Conservation (phyloP, 805 yeast species). For the Kregervanrija pseudodelftensis region DNA sequence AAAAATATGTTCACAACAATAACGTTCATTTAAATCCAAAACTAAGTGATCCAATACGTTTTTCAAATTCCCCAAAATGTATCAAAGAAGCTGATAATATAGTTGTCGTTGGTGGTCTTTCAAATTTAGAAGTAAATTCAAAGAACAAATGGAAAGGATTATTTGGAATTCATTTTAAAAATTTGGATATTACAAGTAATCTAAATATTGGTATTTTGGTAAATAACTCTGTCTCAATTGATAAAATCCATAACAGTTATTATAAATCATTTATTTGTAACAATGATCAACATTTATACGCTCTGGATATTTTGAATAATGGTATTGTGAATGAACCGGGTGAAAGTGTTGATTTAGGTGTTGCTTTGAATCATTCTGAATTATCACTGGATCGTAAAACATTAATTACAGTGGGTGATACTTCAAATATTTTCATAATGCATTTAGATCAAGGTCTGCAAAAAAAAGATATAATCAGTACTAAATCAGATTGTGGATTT, state of each 20-base stretch:
- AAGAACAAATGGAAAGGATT: conserved; percentile 49
- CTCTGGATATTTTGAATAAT: conserved; percentile 47
- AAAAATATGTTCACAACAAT: background rate
- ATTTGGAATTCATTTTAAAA: conserved; percentile 49
- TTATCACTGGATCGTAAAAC: conserved; percentile 56
- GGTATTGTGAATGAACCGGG: conserved; percentile 31
- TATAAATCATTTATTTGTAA: conserved; percentile 68
- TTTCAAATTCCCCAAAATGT: conserved; percentile 57
- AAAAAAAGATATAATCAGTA: conserved; percentile 26
- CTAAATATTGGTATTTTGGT: conserved; percentile 71
- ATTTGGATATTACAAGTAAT: conserved; percentile 39
- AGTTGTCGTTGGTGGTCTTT: conserved; percentile 39
- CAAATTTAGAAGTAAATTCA: background rate
- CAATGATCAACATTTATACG: conserved; percentile 69
- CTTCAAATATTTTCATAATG: conserved; percentile 52
- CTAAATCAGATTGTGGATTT: conserved; percentile 73
- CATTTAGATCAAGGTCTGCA: conserved; percentile 33
- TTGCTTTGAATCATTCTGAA: conserved; percentile 70
- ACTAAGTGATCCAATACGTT: conserved; percentile 1
- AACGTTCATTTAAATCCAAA: conserved; percentile 1
- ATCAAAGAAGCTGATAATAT: conserved; percentile 49
- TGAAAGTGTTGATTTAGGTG: conserved; percentile 40
- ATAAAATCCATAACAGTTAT: conserved; percentile 34
- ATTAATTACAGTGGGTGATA: conserved; percentile 71
- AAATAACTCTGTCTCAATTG: conserved; percentile 67